Base-by-base conservation (phyloP, 164 flowering plant species). In the Annona cherimola region DNA sequence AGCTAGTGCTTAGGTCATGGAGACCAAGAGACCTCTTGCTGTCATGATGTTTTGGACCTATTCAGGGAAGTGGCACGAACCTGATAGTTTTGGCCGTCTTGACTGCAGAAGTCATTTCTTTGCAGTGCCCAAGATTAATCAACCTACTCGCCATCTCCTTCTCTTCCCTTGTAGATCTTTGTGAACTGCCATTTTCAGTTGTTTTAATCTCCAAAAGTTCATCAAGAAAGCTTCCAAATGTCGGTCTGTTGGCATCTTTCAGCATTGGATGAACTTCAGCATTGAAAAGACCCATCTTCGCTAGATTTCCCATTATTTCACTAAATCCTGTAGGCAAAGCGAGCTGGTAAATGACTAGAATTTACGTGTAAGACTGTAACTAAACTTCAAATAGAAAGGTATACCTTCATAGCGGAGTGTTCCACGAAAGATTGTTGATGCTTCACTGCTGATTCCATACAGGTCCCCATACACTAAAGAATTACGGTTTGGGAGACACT, bases 321-420 rank as follows among this genome's bases (percentile, higher is more conserved):
- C 95, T 73, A 77, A 90, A 96, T 43, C 99, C 99, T 95, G 71
- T 68, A 82, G 63, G 61, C 14, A 59, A 46, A 45, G 64, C 59
- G 74, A 66, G 26, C 4, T 69, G n/a, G 45, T 72, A 60, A 61
- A 59, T 46, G 18, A 69, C 19, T 57, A 35, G 46, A 45, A 66
- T 14, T 26, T 26, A 26, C 35, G 35, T 26, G 35, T 26, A 26
- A 26, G 35, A 26, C n/a, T 40, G 42, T 14, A 55, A 72, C 55
- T 9, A 45, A 69, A 60, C 8, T 55, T 41, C 60, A 66, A 35
- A 63, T 69, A 1, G 50, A 19, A 72, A 42, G 59, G 3, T 80
- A 45, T 84, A 73, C 99, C 99, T 96, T 93, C 97, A 70, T 91
- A 96, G 70, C 99, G 93, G 42, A 96, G 90, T 67, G 99, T 96